These are phyloP conservation scores for Grifola frondosa DNA, from an alignment of 1,284 basidiomycete species.

Conservation along the genomic window DNA sequence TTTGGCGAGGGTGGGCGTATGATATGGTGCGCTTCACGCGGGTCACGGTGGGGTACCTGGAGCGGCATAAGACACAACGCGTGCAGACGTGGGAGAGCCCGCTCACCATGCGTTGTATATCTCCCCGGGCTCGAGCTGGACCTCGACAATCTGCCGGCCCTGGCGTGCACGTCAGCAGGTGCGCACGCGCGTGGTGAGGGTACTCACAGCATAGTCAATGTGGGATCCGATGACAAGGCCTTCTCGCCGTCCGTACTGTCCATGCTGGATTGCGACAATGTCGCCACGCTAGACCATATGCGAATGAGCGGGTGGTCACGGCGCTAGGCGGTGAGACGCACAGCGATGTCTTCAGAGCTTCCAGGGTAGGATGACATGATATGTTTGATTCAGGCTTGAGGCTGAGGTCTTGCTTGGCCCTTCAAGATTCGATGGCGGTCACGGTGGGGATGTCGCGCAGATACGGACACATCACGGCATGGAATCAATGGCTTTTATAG, in stretches of 20 bases:
- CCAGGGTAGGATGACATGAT: conserved; percentile 24
- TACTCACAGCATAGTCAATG: conserved; percentile 63
- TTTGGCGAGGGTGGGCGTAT: conserved; percentile 44
- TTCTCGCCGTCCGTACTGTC: conserved; percentile 59
- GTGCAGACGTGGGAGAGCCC: conserved; percentile 10
- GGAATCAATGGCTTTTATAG: conserved; percentile 44
- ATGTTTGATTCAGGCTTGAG: conserved; percentile 4
- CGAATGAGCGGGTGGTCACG: neutral
- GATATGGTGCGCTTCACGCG: conserved; percentile 69
- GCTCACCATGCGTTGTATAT: conserved; percentile 68
- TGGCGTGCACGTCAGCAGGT: conserved; percentile 31
- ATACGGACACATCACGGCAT: conserved; percentile 12
- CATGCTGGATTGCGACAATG: conserved; percentile 72
- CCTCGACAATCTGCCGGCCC: conserved; percentile 78
- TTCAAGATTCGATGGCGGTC: conserved; percentile 15
- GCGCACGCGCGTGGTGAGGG: neutral
- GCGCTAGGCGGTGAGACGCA: conserved; percentile 14
- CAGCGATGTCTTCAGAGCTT: conserved; percentile 23
- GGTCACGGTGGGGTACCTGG: conserved; percentile 69
- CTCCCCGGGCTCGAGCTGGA: conserved; percentile 69
- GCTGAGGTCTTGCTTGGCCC: conserved; percentile 1
- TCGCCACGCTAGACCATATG: conserved; percentile 61
- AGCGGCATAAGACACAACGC: neutral
- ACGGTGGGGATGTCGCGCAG: conserved; percentile 16
- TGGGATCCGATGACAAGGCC: conserved; percentile 76